phyloP scores from a whole-genome alignment of 495 filamentous ascomycete genomes.

The Daldinia grandis region DNA sequence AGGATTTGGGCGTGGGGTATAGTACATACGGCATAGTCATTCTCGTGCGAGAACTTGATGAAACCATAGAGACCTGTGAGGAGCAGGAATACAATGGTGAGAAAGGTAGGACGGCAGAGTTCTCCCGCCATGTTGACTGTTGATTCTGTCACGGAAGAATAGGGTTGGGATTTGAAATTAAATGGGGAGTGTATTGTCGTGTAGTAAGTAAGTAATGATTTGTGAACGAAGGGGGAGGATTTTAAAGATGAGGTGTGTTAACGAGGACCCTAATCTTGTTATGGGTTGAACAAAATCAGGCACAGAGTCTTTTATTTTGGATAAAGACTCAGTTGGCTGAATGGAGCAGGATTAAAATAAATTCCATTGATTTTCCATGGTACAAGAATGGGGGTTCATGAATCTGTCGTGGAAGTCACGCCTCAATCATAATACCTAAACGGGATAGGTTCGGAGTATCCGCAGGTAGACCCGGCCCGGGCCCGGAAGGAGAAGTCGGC shows the following conservation, averaged over 20 bases:
- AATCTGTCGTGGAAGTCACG: not conserved
- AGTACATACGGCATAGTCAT: conserved; percentile 6
- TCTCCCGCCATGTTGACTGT: conserved; percentile 14
- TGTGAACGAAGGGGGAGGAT: not conserved
- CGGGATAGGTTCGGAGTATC: not conserved
- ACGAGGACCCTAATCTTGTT: not conserved
- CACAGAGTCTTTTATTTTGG: not conserved
- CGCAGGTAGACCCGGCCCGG: conserved; percentile 6
- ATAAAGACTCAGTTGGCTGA: not conserved
- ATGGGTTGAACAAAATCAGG: not conserved
- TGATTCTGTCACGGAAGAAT: not conserved
- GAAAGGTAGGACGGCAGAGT: conserved; percentile 2
- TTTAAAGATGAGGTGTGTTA: not conserved
- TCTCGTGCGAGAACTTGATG: conserved; percentile 27
- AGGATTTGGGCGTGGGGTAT: not conserved
- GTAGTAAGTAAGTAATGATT: not conserved
- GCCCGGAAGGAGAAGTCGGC: not conserved
- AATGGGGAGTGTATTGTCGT: not conserved
- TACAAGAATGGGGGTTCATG: not conserved
- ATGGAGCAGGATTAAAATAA: not conserved
- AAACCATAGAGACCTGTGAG: conserved; percentile 28
- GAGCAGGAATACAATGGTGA: conserved; percentile 14
- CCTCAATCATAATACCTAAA: not conserved
- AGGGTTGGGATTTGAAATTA: not conserved
- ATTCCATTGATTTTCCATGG: not conserved